These are phyloP conservation scores for Euptelea pleiosperma DNA, from an alignment of 164 flowering plant genomes.

Conservation along the genomic window DNA sequence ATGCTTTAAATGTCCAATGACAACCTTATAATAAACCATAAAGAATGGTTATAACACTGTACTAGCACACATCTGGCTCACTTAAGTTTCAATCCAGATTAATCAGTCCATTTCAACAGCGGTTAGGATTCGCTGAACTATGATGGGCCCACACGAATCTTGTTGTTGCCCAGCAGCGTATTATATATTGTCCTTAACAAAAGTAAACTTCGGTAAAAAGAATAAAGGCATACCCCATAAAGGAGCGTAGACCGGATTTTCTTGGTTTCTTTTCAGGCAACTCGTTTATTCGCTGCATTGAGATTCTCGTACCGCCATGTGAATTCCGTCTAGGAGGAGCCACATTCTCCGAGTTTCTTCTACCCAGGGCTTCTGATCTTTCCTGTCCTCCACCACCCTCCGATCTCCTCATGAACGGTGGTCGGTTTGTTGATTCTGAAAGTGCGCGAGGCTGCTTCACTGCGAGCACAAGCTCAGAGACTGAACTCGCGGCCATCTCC, in stretches of 20 bases:
- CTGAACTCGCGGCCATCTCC: slow-evolving; percentile 69
- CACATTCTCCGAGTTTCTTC: slow-evolving; percentile 52
- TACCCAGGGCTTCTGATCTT: slow-evolving; percentile 25
- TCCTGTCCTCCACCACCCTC: slow-evolving; percentile 43
- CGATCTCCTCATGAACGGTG: slow-evolving; percentile 52
- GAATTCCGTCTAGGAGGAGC: slow-evolving; percentile 61
- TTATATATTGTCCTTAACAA: too few species aligned
- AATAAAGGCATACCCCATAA: slow-evolving; percentile 62
- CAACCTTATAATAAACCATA: too few species aligned
- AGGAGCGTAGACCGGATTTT: slow-evolving; percentile 66
- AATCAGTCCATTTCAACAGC: too few species aligned
- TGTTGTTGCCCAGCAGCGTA: too few species aligned
- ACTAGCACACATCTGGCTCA: too few species aligned
- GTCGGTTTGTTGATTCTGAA: slow-evolving; percentile 68
- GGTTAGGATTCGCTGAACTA: too few species aligned
- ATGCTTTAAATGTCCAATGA: too few species aligned
- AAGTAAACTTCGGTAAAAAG: background rate
- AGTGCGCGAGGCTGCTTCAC: slow-evolving; percentile 68
- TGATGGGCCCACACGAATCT: too few species aligned
- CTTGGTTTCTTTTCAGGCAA: slow-evolving; percentile 69
- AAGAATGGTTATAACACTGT: too few species aligned
- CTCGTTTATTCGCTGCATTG: slow-evolving; percentile 69
- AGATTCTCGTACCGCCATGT: slow-evolving; percentile 32
- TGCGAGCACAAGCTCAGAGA: slow-evolving; percentile 72
- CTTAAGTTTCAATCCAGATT: too few species aligned